Evolutionary conservation across 2,329 filamentous ascomycete species (phyloP).

Genomic region (Fusarium sterilihyphosum): DNA sequence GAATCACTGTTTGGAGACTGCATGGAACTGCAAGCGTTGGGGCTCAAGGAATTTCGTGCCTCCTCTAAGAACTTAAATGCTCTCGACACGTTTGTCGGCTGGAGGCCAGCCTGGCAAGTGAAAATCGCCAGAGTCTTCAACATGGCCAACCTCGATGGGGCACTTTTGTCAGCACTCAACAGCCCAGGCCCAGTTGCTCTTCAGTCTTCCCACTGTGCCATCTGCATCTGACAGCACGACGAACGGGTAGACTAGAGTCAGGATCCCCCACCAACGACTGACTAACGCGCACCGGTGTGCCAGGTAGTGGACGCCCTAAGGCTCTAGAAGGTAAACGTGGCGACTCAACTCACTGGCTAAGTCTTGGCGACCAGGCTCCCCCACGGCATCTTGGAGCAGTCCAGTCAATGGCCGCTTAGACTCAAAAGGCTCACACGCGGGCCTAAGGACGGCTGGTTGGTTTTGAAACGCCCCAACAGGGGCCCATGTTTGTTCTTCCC

Average conservation of each 20-base stretch:
- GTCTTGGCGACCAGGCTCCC: constrained; percentile 37
- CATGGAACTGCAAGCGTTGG: background rate
- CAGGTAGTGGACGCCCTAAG: constrained; percentile 30
- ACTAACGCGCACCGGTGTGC: constrained; percentile 43
- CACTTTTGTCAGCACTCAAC: constrained; percentile 36
- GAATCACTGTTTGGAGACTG: constrained; percentile 7
- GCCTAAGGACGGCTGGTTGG: constrained; percentile 35
- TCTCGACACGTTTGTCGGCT: constrained; percentile 27
- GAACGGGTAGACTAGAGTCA: constrained; percentile 50
- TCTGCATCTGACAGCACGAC: constrained; percentile 44
- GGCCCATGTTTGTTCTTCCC: constrained; percentile 42
- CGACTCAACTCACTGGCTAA: constrained; percentile 31
- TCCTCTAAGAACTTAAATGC: constrained; percentile 8
- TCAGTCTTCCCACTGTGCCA: constrained; percentile 27
- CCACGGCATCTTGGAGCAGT: constrained; percentile 30
- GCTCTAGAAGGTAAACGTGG: constrained; percentile 40
- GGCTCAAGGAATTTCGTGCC: background rate
- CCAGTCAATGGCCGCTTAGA: constrained; percentile 31
- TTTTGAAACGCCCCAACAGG: constrained; percentile 47
- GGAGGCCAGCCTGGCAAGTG: constrained; percentile 28
- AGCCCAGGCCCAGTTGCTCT: constrained; percentile 18
- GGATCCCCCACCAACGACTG: constrained; percentile 38
- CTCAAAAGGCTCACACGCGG: constrained; percentile 32
- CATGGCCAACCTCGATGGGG: constrained; percentile 8
- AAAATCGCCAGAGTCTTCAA: constrained; percentile 9